Evolutionary conservation across 192 early-diverging fungal species (phyloP).

Genomic region (Entomortierella lignicola): DNA sequence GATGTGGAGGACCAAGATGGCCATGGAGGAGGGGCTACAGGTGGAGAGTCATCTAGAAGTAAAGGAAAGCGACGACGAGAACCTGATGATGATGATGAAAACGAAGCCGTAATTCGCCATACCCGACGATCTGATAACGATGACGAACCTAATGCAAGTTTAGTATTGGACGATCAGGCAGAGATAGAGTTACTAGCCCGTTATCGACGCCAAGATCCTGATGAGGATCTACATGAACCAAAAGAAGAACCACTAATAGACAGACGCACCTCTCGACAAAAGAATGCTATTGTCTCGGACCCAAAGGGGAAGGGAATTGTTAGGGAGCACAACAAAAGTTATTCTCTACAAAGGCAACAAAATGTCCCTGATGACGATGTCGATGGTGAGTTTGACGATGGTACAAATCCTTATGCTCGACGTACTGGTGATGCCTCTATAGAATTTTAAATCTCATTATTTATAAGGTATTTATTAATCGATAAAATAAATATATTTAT

Average conservation of each 20-base stretch:
- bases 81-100: not conserved
- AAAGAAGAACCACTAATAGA: conserved; percentile 41
- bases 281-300: not conserved
- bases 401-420: not conserved
- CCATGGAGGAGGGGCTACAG: not conserved
- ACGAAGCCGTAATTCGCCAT: not conserved
- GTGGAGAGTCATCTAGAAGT: not conserved
- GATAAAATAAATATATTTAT: too few species aligned
- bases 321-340: not conserved
- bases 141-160: conserved; percentile 4
- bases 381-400: not conserved
- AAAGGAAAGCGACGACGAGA: not conserved
- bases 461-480: too few species aligned
- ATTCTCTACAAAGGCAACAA: not conserved
- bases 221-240: not conserved
- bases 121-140: not conserved
- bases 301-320: conserved; percentile 11
- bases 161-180: conserved; percentile 20
- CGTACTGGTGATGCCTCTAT: not conserved
- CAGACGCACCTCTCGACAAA: conserved; percentile 7
- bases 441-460: not conserved
- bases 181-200: conserved; percentile 21
- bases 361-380: not conserved
- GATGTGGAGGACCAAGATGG: conserved; percentile 9
- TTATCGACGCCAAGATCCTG: not conserved